Evolutionary conservation across 345 rosid genomes (phyloP).

Genomic region (Angophora floribunda): DNA sequence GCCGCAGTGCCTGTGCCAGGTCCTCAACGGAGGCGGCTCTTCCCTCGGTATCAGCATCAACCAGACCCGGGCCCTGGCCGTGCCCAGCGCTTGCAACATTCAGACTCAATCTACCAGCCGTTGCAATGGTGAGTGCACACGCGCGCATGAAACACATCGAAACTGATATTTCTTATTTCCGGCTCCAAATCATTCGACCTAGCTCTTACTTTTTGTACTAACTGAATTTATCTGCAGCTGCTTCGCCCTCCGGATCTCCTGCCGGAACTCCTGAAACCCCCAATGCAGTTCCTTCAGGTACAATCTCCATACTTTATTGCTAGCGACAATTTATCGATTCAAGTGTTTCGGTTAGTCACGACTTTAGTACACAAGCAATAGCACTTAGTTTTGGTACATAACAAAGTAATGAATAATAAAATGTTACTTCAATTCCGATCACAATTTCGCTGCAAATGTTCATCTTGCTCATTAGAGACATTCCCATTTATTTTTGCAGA

Average conservation of each 20-base stretch:
- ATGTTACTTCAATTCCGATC: neutral
- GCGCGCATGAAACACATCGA: neutral
- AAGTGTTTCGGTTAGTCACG: neutral
- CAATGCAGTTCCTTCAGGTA: conserved; percentile 37
- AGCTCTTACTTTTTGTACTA: neutral
- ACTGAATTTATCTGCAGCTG: conserved; percentile 4
- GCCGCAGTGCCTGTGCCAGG: conserved; percentile 62
- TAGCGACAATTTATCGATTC: neutral
- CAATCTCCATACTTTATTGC: neutral
- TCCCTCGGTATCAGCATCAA: conserved; percentile 45
- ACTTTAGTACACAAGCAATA: neutral
- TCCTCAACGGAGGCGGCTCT: conserved; percentile 32
- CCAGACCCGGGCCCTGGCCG: conserved; percentile 55
- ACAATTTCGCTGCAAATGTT: neutral
- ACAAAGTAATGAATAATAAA: too few species aligned
- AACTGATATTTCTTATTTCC: neutral
- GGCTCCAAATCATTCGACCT: neutral
- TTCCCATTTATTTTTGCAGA: neutral
- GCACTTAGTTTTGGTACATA: accelerated
- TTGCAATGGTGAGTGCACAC: conserved; percentile 29
- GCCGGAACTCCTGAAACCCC: conserved; percentile 27
- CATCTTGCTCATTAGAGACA: neutral
- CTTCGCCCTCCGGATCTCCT: conserved; percentile 26
- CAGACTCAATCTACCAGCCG: conserved; percentile 51
- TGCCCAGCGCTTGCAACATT: conserved; percentile 56